Evolutionary conservation across 768 basidiomycete genomes (phyloP), one percentile per base, ranked within the genome.

Genomic region (Crepidotus variabilis): DNA sequence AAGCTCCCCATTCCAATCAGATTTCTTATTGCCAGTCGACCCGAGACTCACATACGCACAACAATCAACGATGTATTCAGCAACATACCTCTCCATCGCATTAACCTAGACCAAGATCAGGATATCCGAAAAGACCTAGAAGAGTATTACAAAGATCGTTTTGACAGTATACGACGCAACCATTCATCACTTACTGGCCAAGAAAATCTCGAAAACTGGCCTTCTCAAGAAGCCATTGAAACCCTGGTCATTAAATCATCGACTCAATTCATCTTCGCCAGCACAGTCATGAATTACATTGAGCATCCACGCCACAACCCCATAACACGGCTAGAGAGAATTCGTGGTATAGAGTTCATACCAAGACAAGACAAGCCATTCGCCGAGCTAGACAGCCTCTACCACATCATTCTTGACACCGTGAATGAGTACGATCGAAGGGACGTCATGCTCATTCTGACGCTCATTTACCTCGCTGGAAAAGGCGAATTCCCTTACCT

Each of bases 1-100:
- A 21, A 50, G 50, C 28, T 54, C 1, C 21, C 49, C 1, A 6
- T 58, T 13, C 60, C 59, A 2, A 24, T 63, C 39, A 35, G 50
- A n/a, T 53, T 65, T 34, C 56, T 65, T 2, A 28, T 65, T 8
- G 59, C 61, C 11, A 62, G 61, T 34, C 52, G 60, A 4, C 60
- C 63, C 16, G 63, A 64, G 20, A 56, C 50, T 13, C 50, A 55
- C 8, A 61, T 64, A 20, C 56, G 60, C 13, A 47, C 59, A 9
- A 50, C 56, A 3, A 61, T 64, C 46, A 54, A 54, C 20, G 5
- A 11, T 11, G 39, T 5, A 13, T 35, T 47, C 5, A 16, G 55
- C 16, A 43, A 43, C 28, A 8, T 28, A 5, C 13, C 3, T 5
- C 13, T 43, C 13, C 39, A 20, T 16, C 39, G 18, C 2, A 43